Conservation (phyloP, 106 monocot species). For the Iris macrosiphon region DNA sequence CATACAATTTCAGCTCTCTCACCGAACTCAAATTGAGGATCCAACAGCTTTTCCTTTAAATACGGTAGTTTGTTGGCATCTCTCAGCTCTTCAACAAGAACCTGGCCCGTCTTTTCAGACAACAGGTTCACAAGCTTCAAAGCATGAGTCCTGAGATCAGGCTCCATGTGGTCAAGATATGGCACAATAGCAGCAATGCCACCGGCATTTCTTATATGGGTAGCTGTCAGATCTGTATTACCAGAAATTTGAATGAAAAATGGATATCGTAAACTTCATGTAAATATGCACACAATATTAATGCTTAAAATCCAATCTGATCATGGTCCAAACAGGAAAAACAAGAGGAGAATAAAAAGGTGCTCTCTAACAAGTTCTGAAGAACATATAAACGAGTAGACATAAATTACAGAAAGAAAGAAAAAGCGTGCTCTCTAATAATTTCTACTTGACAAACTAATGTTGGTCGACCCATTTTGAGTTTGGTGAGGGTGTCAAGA, state of each 20-base stretch:
- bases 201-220: conserved; percentile 23
- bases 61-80: conserved; percentile 12
- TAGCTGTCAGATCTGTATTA: conserved; percentile 25
- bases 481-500: too few relatives aligned
- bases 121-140: conserved; percentile 23
- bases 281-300: too few relatives aligned
- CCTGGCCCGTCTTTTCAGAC: conserved; percentile 27
- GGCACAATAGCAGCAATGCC: conserved; percentile 18
- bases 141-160: conserved; percentile 16
- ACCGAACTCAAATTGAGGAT: conserved; percentile 11
- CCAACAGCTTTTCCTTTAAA: conserved; percentile 29
- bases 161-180: conserved; percentile 27
- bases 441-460: too few relatives aligned
- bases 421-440: too few relatives aligned
- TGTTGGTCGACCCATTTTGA: too few relatives aligned
- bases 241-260: neutral
- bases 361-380: too few relatives aligned
- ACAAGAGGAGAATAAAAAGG: too few relatives aligned
- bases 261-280: neutral
- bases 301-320: too few relatives aligned
- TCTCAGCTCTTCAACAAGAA: conserved; percentile 29
- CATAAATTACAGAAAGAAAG: too few relatives aligned
- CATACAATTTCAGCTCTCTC: conserved; percentile 29
- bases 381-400: too few relatives aligned
- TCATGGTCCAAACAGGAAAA: too few relatives aligned